Evolutionary conservation across 352 stramenopile genomes (phyloP), one percentile per base, ranked within the genome.

Genomic region (Phytophthora agathidicida): DNA sequence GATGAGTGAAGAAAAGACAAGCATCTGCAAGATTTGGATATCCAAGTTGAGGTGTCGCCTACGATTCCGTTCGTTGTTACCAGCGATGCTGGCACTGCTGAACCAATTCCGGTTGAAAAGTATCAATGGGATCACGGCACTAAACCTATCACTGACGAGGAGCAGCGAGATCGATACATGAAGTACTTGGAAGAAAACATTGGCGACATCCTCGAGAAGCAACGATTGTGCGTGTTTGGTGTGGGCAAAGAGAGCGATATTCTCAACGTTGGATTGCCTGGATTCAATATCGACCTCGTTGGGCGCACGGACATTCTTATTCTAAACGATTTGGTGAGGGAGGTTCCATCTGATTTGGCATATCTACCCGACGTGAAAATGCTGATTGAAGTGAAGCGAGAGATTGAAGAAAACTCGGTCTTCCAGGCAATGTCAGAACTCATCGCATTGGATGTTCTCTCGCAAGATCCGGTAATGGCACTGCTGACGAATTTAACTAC

Each of bases 341-440:
- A 66, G n/a, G 9, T 22, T 16, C 45, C 51, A 8, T 5, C 5
- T 16, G 9, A 65, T 60, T 43, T 66, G 55, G 2, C 27, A 26
- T 52, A 51, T 5, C 66, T 80, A n/a, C 62, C 62, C 60, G 49
- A 42, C 19, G 72, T 71, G 51, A 71, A 65, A 50, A 73, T 83
- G 73, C 49, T 79, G 41, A 68, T 81, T 57, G 60, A 83, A 75
- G 70, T 80, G 61, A 77, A 79, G 45, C 60, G 19, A 44, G 17
- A 37, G 9, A 27, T 81, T 13, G 35, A 71, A 70, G 5, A 0
- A 50, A 32, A 32, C 14, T 44, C 10, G 48, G 49, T 39, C 26
- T 86, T 68, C 30, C 67, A 83, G 52, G 62, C 60, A 10, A 49
- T 76, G 24, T 78, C 69, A 28, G 46, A 83, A 36, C 60, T 83